Evolutionary conservation across 148 eudicot genomes (phyloP).

Genomic region (Polygonum aviculare): DNA sequence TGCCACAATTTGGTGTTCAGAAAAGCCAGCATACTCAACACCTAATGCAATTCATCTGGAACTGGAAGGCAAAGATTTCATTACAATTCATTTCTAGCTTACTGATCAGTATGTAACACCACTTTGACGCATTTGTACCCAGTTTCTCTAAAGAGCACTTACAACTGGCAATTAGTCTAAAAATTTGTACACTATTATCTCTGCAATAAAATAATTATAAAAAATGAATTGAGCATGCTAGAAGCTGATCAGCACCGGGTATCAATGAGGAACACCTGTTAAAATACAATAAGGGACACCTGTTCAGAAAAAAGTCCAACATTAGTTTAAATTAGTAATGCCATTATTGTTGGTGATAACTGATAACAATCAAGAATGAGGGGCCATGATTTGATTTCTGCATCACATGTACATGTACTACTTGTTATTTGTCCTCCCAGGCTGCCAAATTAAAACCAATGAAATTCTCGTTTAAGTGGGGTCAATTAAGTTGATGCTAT

Average conservation of each 20-base stretch:
- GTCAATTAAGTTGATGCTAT: not conserved
- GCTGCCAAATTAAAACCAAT: not conserved
- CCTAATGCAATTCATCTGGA: not conserved
- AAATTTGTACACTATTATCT: not conserved
- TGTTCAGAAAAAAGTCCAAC: not conserved
- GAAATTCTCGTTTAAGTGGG: not conserved
- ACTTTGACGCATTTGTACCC: not conserved
- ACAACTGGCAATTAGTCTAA: not conserved
- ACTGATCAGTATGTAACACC: not conserved
- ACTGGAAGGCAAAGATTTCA: not conserved
- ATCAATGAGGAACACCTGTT: not conserved
- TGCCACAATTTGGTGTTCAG: constrained; percentile 10
- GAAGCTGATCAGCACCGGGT: not conserved
- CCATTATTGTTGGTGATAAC: not conserved
- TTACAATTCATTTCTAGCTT: not conserved
- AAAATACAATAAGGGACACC: not conserved
- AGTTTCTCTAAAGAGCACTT: not conserved
- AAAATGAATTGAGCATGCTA: not conserved
- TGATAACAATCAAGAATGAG: not conserved
- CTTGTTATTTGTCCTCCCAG: not conserved
- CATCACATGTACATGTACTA: not conserved
- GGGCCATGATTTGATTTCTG: constrained; percentile 1
- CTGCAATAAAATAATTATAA: not conserved
- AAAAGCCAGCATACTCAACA: not conserved
- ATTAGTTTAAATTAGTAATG: not conserved